Percentiles rank a stretch among this genome's conserved stretches.
Evolutionary conservation across 257 asterid species (phyloP).

Genomic region (Fraxinus anomala): DNA sequence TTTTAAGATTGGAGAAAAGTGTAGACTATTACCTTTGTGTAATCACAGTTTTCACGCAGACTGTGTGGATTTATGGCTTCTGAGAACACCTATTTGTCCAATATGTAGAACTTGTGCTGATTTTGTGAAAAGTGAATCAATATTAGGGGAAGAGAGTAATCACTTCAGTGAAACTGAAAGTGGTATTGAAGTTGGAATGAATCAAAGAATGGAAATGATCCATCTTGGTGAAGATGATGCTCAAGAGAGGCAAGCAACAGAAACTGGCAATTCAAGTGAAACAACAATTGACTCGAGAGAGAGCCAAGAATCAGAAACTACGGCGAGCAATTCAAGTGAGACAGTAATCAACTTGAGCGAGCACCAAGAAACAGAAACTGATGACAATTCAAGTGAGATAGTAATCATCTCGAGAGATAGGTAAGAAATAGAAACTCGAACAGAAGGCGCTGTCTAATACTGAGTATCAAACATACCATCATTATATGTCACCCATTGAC

Average conservation of each 20-base stretch:
- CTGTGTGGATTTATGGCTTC: slow-evolving; percentile 75
- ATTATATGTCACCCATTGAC: background rate
- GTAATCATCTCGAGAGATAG: slow-evolving; percentile 23
- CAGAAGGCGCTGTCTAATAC: too few relatives aligned
- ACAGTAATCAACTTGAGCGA: background rate
- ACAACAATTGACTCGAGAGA: slow-evolving; percentile 19
- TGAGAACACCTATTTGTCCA: slow-evolving; percentile 58
- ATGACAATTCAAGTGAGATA: slow-evolving; percentile 11
- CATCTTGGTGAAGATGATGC: background rate
- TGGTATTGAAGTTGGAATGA: slow-evolving; percentile 17
- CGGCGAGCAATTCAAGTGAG: background rate
- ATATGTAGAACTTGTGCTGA: slow-evolving; percentile 64
- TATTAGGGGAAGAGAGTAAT: slow-evolving; percentile 22
- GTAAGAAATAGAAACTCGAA: background rate
- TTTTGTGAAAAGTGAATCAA: background rate
- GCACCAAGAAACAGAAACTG: background rate
- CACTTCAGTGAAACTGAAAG: slow-evolving; percentile 26
- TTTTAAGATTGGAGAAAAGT: slow-evolving; percentile 56
- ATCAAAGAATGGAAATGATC: slow-evolving; percentile 6
- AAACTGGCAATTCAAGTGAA: slow-evolving; percentile 5
- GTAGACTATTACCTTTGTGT: slow-evolving; percentile 69
- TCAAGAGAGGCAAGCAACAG: slow-evolving; percentile 2
- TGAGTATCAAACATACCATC: background rate
- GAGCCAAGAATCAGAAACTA: slow-evolving; percentile 11
- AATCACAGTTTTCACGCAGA: slow-evolving; percentile 69